Percentiles rank a stretch among this genome's conserved stretches.
Evolutionary conservation across 495 filamentous ascomycete genomes (phyloP).

Genomic region (Talaromyces wortmannii): DNA sequence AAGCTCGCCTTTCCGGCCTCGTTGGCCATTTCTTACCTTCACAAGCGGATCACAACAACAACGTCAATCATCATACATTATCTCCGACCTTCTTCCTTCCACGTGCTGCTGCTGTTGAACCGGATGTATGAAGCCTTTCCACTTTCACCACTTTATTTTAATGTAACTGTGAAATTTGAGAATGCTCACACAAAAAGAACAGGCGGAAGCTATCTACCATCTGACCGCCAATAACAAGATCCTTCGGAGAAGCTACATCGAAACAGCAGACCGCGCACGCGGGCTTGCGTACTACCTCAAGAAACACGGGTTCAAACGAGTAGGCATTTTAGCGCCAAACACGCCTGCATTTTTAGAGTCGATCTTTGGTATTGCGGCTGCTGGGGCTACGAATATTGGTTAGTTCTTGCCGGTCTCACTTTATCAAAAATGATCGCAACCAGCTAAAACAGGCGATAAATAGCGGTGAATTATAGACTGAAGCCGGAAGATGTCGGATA

Average conservation of each 20-base stretch:
- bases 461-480: conserved; percentile 81
- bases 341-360: conserved; percentile 90
- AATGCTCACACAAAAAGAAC: background rate
- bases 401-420: conserved; percentile 1
- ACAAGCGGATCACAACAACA: conserved; percentile 20
- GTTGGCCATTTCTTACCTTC: conserved; percentile 52
- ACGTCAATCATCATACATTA: conserved; percentile 67
- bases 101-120: conserved; percentile 84
- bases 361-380: conserved; percentile 83
- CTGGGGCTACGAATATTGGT: conserved; percentile 73
- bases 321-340: conserved; percentile 82
- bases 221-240: conserved; percentile 69
- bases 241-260: conserved; percentile 68
- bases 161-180: background rate
- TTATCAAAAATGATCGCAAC: background rate
- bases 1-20: conserved; percentile 53
- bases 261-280: conserved; percentile 75
- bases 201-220: conserved; percentile 84
- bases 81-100: conserved; percentile 87
- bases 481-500: conserved; percentile 85
- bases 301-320: conserved; percentile 59
- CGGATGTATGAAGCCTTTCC: conserved; percentile 48
- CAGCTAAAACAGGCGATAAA: background rate
- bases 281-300: conserved; percentile 83
- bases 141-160: background rate